These are phyloP conservation scores for Colletotrichum tropicale DNA, from an alignment of 2,329 filamentous ascomycete genomes.

Conservation along the genomic window DNA sequence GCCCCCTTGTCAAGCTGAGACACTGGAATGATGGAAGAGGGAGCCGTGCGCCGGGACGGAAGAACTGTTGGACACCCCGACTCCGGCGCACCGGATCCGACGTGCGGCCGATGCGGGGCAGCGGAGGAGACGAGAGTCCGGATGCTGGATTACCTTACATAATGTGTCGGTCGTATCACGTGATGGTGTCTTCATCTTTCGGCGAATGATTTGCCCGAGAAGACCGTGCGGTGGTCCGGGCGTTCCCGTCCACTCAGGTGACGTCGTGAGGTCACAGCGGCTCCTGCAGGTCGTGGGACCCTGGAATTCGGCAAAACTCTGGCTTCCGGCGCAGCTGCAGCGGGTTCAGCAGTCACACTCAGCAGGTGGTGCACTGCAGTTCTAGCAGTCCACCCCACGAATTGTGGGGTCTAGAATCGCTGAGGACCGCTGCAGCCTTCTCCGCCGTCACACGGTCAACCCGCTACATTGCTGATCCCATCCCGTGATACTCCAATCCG, in stretches of 20 bases:
- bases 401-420: conserved; percentile 4
- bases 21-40: not conserved
- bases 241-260: not conserved
- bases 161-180: too few relatives aligned
- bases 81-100: not conserved
- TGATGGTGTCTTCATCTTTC: accelerated
- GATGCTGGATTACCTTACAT: not conserved
- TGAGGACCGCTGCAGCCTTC: conserved; percentile 10
- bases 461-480: conserved; percentile 7
- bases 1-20: not conserved
- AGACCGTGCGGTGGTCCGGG: not conserved
- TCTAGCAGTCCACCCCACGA: not conserved
- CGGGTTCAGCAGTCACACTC: not conserved
- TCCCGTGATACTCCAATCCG: not conserved
- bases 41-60: conserved; percentile 6
- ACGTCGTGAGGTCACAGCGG: not conserved
- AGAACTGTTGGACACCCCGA: not conserved
- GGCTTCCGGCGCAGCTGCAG: not conserved
- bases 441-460: conserved; percentile 13
- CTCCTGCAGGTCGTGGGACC: not conserved
- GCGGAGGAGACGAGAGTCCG: not conserved
- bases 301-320: conserved; percentile 19
- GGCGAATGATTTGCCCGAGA: not conserved
- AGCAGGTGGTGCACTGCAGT: not conserved
- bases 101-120: not conserved